A percentile compares a stretch with the other conserved stretches of the same genome.
These are phyloP conservation scores for Zygoascus tannicola DNA, from an alignment of 805 yeast species.

Conservation along the genomic window DNA sequence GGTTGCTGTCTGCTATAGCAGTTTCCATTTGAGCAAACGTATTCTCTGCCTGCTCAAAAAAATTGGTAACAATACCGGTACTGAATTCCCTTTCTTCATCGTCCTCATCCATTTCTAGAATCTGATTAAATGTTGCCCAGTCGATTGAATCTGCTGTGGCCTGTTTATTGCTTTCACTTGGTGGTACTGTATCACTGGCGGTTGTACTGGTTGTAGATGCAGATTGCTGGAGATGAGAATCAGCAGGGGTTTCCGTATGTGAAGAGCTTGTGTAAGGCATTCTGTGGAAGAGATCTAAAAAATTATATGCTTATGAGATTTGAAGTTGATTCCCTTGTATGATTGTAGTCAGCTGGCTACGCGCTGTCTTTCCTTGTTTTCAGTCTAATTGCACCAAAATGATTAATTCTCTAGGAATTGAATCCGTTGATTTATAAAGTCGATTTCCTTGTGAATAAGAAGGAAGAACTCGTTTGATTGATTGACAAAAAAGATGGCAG, in stretches of 20 bases:
- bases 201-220: background rate
- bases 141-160: conserved; percentile 52
- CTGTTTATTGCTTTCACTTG: background rate
- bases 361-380: too few species aligned
- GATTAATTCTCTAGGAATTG: too few species aligned
- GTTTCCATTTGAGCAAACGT: conserved; percentile 66
- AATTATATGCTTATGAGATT: too few species aligned
- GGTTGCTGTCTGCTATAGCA: conserved; percentile 35
- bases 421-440: too few species aligned
- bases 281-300: too few species aligned
- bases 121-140: conserved; percentile 81
- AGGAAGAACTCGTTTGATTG: too few species aligned
- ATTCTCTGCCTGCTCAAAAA: conserved; percentile 78
- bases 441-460: too few species aligned
- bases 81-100: conserved; percentile 74
- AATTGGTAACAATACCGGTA: conserved; percentile 64
- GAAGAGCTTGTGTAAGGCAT: background rate
- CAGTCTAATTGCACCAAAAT: too few species aligned
- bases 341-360: too few species aligned
- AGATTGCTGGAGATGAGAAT: background rate
- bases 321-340: too few species aligned
- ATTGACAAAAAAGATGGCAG: too few species aligned
- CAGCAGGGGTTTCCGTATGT: background rate
- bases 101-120: conserved; percentile 93
- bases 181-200: too few species aligned